Evolutionary conservation across 225 moss, liverwort and hornwort genomes (phyloP).

Genomic region (Antitrichia curtipendula): DNA sequence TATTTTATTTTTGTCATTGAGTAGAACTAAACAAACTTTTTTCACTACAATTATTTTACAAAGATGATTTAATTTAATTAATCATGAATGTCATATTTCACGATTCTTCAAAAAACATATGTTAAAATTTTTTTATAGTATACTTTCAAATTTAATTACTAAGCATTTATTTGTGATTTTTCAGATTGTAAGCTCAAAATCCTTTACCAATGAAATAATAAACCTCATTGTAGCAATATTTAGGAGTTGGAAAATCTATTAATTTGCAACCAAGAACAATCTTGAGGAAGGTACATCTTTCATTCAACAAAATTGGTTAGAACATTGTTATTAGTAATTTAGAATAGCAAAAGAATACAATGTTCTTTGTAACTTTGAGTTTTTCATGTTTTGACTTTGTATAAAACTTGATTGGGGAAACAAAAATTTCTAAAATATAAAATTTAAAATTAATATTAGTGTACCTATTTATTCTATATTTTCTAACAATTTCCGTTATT

Average conservation of each 20-base stretch:
- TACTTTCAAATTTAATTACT: not conserved
- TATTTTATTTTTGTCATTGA: not conserved
- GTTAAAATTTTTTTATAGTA: too few relatives aligned
- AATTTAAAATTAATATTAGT: not conserved
- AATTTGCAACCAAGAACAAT: not conserved
- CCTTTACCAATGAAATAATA: not conserved
- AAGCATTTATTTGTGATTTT: not conserved
- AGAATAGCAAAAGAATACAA: not conserved
- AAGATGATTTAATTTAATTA: not conserved
- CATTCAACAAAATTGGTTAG: not conserved
- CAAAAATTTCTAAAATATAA: too few relatives aligned
- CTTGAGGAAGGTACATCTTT: not conserved
- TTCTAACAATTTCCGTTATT: not conserved
- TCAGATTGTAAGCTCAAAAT: not conserved
- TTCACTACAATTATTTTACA: not conserved
- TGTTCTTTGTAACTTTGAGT: not conserved
- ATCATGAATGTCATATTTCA: not conserved
- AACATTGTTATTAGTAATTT: too few relatives aligned
- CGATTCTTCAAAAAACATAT: rapidly evolving
- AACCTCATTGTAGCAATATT: not conserved
- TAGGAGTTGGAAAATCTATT: not conserved
- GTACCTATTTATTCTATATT: rapidly evolving
- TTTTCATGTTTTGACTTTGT: too few relatives aligned
- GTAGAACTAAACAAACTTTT: not conserved
- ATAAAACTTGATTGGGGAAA: rapidly evolving